Evolutionary conservation across 768 basidiomycete species (phyloP).

Genomic region (Mycena belliarum): DNA sequence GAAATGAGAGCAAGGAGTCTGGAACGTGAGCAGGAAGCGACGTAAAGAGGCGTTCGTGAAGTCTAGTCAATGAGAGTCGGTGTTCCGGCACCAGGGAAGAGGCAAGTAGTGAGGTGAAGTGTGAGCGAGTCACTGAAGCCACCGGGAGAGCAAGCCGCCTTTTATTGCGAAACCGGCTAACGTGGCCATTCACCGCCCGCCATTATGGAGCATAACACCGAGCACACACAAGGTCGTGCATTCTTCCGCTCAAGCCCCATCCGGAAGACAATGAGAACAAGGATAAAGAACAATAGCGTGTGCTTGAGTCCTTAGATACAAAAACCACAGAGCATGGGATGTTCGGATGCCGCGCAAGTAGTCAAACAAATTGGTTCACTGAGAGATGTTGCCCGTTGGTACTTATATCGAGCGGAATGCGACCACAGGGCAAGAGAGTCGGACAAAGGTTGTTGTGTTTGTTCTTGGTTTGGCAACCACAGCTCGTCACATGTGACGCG

Average conservation of each 20-base stretch:
- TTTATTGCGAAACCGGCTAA: conserved; percentile 13
- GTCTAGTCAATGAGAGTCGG: conserved; percentile 10
- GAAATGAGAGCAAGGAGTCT: conserved; percentile 13
- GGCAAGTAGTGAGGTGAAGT: not conserved
- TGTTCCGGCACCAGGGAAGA: conserved; percentile 16
- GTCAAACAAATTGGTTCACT: not conserved
- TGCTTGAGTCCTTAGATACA: not conserved
- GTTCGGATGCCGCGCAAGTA: not conserved
- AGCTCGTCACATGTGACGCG: no score
- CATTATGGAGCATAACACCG: conserved; percentile 18
- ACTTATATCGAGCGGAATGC: no score
- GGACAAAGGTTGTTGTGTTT: conserved; percentile 7
- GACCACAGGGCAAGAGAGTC: no score
- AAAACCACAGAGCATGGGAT: not conserved
- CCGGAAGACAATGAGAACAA: conserved; percentile 22
- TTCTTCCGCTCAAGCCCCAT: conserved; percentile 13
- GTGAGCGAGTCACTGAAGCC: conserved; percentile 2
- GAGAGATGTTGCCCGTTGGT: no score
- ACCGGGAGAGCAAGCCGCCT: not conserved
- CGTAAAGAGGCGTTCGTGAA: conserved; percentile 18
- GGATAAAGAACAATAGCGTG: conserved; percentile 17
- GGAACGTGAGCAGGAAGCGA: conserved; percentile 1
- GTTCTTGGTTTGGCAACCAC: not conserved
- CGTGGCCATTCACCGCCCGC: not conserved
- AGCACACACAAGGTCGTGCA: conserved; percentile 7